Base-by-base conservation (phyloP, 2,329 filamentous ascomycete species). In the Pestalotiopsis sp. region DNA sequence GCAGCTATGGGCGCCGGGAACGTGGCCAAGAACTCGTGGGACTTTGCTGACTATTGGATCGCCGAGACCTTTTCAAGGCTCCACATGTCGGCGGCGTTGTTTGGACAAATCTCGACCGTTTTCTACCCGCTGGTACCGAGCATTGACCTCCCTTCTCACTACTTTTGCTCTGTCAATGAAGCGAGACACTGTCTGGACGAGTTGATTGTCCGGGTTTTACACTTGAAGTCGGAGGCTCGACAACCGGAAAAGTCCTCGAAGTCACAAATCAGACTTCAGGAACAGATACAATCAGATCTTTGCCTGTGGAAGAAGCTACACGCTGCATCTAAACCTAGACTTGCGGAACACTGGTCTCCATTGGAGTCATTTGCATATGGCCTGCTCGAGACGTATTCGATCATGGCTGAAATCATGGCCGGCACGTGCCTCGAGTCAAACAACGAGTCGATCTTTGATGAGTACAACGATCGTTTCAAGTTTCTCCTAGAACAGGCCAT, bases 321-420 rank as follows among this genome's bases (percentile, higher is more conserved):
- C 17, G 66, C 77, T 17, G 68, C 71, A 1, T 77, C 77, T 7
- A 68, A 71, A 7, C 56, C 68, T 12, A 66, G 67, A 1, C 13
- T 72, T 1, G 59, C 66, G 3, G 64, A 64, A 17, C 65, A 72
- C 1, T 68, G 72, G 20, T 68, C 74, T 2, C 69, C 68, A n/a
- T 71, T 68, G 6, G 70, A 73, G 20, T 63, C 65, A 20, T 73
- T 74, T 14, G 73, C 70, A 13, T 68, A 80, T 59, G 66, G 69
- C 1, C 68, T 85, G 0, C 72, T 86, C 0, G 70, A 66, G 3
- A 68, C 78, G 3, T 82, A 85, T 68, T 77, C 85, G 71, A 77
- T 74, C 64, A 80, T 87, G 81, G 78, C 80, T 0, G 74, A 70
- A 4, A 82, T 87, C 67, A 84, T 86, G 79, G 74, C 75, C 13